Evolutionary conservation across 805 yeast species (phyloP).

Genomic region (Teunomyces aglyptinius): DNA sequence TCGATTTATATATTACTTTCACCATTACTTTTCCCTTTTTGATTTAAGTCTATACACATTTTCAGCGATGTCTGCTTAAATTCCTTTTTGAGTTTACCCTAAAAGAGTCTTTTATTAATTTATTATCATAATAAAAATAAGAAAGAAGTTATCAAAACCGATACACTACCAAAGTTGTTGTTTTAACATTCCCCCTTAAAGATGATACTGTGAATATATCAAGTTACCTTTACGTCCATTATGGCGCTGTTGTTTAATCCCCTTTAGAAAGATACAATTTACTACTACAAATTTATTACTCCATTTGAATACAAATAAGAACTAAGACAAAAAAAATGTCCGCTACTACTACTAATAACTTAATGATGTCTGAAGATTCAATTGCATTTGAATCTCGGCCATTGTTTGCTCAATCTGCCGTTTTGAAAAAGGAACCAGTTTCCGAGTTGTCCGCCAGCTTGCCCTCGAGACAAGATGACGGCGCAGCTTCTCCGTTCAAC

Average conservation of each 20-base stretch:
- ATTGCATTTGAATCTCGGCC: conserved; percentile 23
- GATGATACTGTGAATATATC: conserved; percentile 33
- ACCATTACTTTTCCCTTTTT: conserved; percentile 2
- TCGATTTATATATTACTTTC: conserved; percentile 4
- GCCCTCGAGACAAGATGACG: conserved; percentile 8
- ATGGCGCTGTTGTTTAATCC: conserved; percentile 29
- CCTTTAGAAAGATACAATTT: conserved; percentile 5
- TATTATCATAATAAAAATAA: conserved; percentile 14
- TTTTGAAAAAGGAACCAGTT: conserved; percentile 7
- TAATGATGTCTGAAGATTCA: conserved; percentile 13
- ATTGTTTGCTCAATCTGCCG: conserved; percentile 17
- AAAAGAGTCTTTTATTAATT: conserved; percentile 19
- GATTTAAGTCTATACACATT: conserved; percentile 5
- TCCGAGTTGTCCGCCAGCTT: conserved; percentile 6
- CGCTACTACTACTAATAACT: conserved; percentile 16
- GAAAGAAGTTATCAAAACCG: conserved; percentile 11
- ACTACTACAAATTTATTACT: conserved; percentile 1
- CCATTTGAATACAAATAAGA: conserved; percentile 8
- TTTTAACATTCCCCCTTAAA: conserved; percentile 17
- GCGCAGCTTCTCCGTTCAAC: conserved; percentile 44
- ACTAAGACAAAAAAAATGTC: conserved; percentile 19
- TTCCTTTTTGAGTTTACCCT: conserved; percentile 13
- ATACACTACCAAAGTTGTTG: conserved; percentile 26
- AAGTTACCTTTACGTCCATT: conserved; percentile 21
- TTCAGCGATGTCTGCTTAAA: conserved; percentile 38